These are phyloP conservation scores for Cryptosporidium bovis DNA, from an alignment of 169 alveolate species.

Conservation along the genomic window DNA sequence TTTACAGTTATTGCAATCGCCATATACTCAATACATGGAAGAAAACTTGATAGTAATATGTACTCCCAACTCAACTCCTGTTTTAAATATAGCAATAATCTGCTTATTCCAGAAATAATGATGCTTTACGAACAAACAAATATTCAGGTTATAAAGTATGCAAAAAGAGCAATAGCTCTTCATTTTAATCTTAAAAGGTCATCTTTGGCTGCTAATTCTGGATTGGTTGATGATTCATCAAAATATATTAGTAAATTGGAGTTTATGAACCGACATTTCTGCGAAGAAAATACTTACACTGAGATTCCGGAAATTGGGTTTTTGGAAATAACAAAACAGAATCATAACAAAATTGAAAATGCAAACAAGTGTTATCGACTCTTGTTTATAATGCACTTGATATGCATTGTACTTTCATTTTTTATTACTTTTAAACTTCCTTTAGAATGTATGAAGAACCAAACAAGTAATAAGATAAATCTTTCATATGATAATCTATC, in stretches of 20 bases:
- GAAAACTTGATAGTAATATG: slow-evolving; percentile 31
- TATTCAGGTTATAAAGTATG: slow-evolving; percentile 6
- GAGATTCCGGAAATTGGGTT: slow-evolving; percentile 51
- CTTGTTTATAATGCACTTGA: slow-evolving; percentile 4
- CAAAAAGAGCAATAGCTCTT: slow-evolving; percentile 51
- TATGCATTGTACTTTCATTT: slow-evolving; percentile 37
- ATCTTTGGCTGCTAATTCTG: background rate
- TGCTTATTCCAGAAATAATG: slow-evolving; percentile 42
- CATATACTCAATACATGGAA: slow-evolving; percentile 22
- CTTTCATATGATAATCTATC: background rate
- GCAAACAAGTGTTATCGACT: slow-evolving; percentile 32
- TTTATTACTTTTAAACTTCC: slow-evolving; percentile 38
- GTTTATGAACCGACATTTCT: background rate
- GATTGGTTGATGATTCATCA: background rate
- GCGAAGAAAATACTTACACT: slow-evolving; percentile 19
- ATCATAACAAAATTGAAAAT: slow-evolving; percentile 4
- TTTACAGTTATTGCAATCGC: slow-evolving; percentile 39
- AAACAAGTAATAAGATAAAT: background rate
- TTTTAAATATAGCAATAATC: slow-evolving; percentile 17
- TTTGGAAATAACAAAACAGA: slow-evolving; percentile 15
- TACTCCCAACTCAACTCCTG: slow-evolving; percentile 34
- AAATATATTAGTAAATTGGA: background rate
- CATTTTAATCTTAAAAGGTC: slow-evolving; percentile 32
- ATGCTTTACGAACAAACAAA: slow-evolving; percentile 60
- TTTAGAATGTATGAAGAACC: slow-evolving; percentile 6